Evolutionary conservation across 805 yeast species (phyloP).

Genomic region (Saccharomycopsis lassenensis): DNA sequence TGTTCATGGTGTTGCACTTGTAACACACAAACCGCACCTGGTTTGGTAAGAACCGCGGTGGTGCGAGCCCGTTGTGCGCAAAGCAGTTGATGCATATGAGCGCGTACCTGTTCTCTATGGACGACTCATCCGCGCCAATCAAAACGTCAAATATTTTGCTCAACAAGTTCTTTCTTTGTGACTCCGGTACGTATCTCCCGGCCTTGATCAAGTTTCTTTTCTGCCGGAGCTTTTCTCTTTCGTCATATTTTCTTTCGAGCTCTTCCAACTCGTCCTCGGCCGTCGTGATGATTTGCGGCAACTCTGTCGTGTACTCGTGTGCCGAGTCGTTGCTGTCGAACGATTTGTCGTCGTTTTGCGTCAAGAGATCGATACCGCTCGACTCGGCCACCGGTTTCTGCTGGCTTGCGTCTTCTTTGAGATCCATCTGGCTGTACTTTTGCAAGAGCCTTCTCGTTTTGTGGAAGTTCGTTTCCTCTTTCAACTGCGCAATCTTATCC

Average conservation of each 20-base stretch:
- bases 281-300: too few relatives aligned
- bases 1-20: slow-evolving; percentile 26
- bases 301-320: too few relatives aligned
- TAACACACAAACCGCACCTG: slow-evolving; percentile 30
- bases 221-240: slow-evolving; percentile 8
- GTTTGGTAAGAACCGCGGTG: slow-evolving; percentile 31
- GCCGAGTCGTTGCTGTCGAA: too few relatives aligned
- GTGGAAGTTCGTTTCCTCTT: slow-evolving; percentile 13
- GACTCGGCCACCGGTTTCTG: neutral
- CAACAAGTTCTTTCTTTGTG: neutral
- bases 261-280: slow-evolving; percentile 9
- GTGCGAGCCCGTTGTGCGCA: slow-evolving; percentile 37
- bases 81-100: slow-evolving; percentile 33
- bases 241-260: slow-evolving; percentile 9
- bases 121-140: slow-evolving; percentile 29
- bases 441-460: slow-evolving; percentile 15
- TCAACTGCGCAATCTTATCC: slow-evolving; percentile 11
- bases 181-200: slow-evolving; percentile 12
- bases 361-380: too few relatives aligned
- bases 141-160: slow-evolving; percentile 9
- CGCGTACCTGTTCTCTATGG: slow-evolving; percentile 31
- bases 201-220: slow-evolving; percentile 10
- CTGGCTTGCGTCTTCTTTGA: slow-evolving; percentile 2
- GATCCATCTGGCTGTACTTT: slow-evolving; percentile 15
- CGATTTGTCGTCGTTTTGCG: too few relatives aligned